Evolutionary conservation across 306 rosid genomes (phyloP), one percentile per base, ranked within the genome.

Genomic region (Alnus glutinosa): DNA sequence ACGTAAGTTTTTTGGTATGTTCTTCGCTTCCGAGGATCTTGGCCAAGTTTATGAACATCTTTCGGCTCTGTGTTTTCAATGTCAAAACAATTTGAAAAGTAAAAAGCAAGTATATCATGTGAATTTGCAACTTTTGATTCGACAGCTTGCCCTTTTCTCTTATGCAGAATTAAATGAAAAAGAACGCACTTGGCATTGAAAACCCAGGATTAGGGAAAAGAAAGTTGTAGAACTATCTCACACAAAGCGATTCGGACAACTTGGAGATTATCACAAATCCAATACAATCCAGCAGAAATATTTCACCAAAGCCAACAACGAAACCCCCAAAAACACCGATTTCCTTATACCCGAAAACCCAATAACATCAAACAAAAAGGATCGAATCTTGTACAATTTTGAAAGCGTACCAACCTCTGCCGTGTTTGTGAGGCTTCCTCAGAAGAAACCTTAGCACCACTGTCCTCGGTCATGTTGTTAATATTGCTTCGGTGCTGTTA

Each of bases 351-450:
- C 44, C 44, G 28, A 5, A 42, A 67, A 9, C 7, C 72, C 72
- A 67, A 39, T 1, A 37, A 9, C 7, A 42, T 42, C 12, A 42
- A 39, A 42, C 72, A 42, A 42, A 2, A 10, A 15, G 15, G 6
- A 39, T 13, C 42, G n/a, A 30, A 62, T 32, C 8, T 30, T 62
- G 34, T 13, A 32, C 18, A 5, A 37, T 74, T 49, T 70, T 19
- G 73, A 58, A 46, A 28, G 30, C 13, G 52, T 14, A 42, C 30
- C 58, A 23, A 95, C 98, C 98, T 91, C 83, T 85, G 94, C 79
- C 93, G 87, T 34, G 97, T 77, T 83, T 91, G 97, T 48, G 95
- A 88, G 46, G 92, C 82, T 12, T 84, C 93, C 48, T 51, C 82
- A 61, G 91, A 87, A 75, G 90, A 85, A 86, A 86, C 93, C 90